These are phyloP conservation scores for Phytomonas sp. DNA, from an alignment of 208 protist species.

Conservation along the genomic window DNA sequence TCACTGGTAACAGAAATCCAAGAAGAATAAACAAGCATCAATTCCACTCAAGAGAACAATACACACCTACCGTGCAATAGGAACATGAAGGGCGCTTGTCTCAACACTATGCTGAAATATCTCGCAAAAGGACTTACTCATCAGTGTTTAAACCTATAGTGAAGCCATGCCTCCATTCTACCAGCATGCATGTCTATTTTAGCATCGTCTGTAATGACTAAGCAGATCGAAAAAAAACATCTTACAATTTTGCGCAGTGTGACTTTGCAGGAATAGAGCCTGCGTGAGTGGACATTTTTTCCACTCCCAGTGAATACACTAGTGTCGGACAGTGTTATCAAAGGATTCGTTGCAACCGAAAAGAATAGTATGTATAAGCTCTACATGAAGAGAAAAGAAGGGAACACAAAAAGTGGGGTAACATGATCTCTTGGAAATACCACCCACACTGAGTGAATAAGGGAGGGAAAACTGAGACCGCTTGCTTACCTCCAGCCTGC, in stretches of 20 bases:
- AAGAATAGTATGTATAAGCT: background rate
- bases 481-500: background rate
- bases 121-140: background rate
- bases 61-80: background rate
- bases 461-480: background rate
- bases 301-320: background rate
- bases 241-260: background rate
- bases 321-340: background rate
- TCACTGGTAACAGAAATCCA: background rate
- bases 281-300: background rate
- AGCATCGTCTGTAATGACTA: background rate
- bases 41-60: background rate
- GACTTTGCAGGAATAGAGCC: background rate
- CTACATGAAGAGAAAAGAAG: background rate
- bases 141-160: background rate
- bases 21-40: background rate
- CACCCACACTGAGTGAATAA: background rate
- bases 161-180: background rate
- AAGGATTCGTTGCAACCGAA: background rate
- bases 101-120: background rate
- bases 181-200: background rate
- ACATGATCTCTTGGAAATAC: background rate
- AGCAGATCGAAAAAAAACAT: background rate
- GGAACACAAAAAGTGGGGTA: background rate
- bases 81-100: background rate